Evolutionary conservation across 169 alveolate species (phyloP).

Genomic region (Plasmodium billcollinsi): DNA sequence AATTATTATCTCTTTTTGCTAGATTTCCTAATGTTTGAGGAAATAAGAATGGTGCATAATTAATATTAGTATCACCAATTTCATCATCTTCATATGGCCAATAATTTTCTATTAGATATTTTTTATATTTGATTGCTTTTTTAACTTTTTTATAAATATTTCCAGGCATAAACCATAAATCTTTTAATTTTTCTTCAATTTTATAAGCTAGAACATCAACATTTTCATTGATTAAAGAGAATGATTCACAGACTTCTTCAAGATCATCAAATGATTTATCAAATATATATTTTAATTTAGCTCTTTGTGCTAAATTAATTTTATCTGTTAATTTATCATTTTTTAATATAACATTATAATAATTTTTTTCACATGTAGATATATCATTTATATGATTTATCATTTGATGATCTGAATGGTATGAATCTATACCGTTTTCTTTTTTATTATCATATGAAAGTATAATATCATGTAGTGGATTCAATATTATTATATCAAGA

Average conservation of each 20-base stretch:
- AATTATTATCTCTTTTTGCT: constrained; percentile 68
- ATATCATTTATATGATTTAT: constrained; percentile 48
- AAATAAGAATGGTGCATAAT: constrained; percentile 76
- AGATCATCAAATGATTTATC: constrained; percentile 70
- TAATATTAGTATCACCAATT: constrained; percentile 54
- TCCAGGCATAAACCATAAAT: constrained; percentile 87
- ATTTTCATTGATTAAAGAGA: constrained; percentile 54
- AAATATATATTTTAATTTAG: constrained; percentile 57
- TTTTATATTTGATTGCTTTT: constrained; percentile 80
- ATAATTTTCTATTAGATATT: constrained; percentile 79
- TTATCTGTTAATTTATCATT: constrained; percentile 62
- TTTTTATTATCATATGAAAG: constrained; percentile 13
- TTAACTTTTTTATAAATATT: constrained; percentile 70
- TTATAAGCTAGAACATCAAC: constrained; percentile 67
- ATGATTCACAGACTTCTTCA: constrained; percentile 64
- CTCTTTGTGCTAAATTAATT: constrained; percentile 66
- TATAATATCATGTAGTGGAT: constrained; percentile 49
- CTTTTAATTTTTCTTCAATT: constrained; percentile 77
- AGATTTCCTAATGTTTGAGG: constrained; percentile 84
- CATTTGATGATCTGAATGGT: constrained; percentile 49
- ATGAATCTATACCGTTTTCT: background rate
- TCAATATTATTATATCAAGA: constrained; percentile 26
- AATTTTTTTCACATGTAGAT: constrained; percentile 20
- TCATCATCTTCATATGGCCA: constrained; percentile 76
- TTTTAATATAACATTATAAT: constrained; percentile 33